Evolutionary conservation across 2,329 filamentous ascomycete genomes (phyloP).

Genomic region (Penicillium nordicum): DNA sequence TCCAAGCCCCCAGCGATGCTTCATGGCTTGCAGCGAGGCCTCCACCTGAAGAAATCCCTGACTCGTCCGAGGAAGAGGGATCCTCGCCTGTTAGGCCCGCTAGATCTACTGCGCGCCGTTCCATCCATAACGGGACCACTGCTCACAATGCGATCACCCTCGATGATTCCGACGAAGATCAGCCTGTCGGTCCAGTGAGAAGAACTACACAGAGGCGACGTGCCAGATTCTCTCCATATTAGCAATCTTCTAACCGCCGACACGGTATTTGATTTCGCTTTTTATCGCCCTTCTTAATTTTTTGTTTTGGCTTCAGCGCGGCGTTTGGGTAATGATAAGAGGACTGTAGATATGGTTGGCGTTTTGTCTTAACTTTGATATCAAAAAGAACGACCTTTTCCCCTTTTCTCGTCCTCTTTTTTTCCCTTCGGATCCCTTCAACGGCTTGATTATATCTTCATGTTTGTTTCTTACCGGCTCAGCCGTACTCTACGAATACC

Average conservation of each 20-base stretch:
- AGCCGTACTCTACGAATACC: background rate
- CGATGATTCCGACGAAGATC: constrained; percentile 25
- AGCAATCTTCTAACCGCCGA: background rate
- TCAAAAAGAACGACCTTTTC: background rate
- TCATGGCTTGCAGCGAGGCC: constrained; percentile 1
- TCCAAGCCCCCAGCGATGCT: constrained; percentile 2
- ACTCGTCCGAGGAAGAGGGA: constrained; percentile 5
- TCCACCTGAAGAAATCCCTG: background rate
- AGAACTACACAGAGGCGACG: constrained; percentile 18
- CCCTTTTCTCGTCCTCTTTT: background rate
- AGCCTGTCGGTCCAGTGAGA: constrained; percentile 24
- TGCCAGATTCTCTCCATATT: constrained; percentile 23
- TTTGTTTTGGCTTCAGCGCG: constrained; percentile 17
- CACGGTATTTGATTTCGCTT: background rate
- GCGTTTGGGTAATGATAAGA: constrained; percentile 19
- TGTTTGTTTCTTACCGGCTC: background rate
- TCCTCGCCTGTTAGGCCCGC: constrained; percentile 1
- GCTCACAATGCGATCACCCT: constrained; percentile 19
- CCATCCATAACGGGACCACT: constrained; percentile 8
- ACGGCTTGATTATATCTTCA: background rate
- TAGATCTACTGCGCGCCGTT: background rate
- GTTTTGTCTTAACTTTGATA: constrained; percentile 9
- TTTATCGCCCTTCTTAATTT: background rate
- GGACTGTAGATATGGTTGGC: constrained; percentile 5
- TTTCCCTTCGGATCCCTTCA: background rate